These are phyloP conservation scores for Boletus subcaerulescens DNA, from an alignment of 768 basidiomycete species.

Conservation along the genomic window DNA sequence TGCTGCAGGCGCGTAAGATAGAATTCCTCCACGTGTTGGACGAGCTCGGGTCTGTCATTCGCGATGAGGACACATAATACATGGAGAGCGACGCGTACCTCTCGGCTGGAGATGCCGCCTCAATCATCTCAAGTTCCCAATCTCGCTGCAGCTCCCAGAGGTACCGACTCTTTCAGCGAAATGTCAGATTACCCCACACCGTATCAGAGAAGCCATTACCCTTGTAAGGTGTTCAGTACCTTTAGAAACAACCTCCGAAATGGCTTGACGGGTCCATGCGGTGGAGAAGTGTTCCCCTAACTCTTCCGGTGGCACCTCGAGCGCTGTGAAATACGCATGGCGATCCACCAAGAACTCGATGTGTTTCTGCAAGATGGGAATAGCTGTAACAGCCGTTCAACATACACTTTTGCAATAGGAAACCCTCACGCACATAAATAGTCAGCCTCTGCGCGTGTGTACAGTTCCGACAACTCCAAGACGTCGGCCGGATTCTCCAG, in stretches of 20 bases:
- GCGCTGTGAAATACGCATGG: constrained; percentile 33
- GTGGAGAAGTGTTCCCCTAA: constrained; percentile 60
- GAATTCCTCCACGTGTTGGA: constrained; percentile 53
- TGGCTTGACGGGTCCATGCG: constrained; percentile 56
- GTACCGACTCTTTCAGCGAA: constrained; percentile 51
- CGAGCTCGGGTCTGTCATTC: constrained; percentile 37
- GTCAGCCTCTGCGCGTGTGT: constrained; percentile 65
- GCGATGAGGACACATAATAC: background rate
- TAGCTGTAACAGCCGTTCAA: constrained; percentile 48
- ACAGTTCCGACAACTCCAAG: constrained; percentile 57
- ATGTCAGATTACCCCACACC: constrained; percentile 10
- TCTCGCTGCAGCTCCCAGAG: constrained; percentile 73
- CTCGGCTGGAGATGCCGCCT: constrained; percentile 43
- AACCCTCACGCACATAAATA: constrained; percentile 65
- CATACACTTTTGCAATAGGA: constrained; percentile 9
- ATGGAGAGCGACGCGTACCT: constrained; percentile 35
- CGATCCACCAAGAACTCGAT: constrained; percentile 52
- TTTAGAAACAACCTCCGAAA: constrained; percentile 51
- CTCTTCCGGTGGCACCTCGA: constrained; percentile 43
- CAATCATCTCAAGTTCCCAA: constrained; percentile 70
- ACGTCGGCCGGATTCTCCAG: constrained; percentile 51
- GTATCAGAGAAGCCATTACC: constrained; percentile 37
- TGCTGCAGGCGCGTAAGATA: constrained; percentile 67
- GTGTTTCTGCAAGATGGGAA: constrained; percentile 69
- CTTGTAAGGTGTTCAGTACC: constrained; percentile 62